phyloP scores from a whole-genome alignment of 768 basidiomycete genomes.

The Rhodotorula taiwanensis region DNA sequence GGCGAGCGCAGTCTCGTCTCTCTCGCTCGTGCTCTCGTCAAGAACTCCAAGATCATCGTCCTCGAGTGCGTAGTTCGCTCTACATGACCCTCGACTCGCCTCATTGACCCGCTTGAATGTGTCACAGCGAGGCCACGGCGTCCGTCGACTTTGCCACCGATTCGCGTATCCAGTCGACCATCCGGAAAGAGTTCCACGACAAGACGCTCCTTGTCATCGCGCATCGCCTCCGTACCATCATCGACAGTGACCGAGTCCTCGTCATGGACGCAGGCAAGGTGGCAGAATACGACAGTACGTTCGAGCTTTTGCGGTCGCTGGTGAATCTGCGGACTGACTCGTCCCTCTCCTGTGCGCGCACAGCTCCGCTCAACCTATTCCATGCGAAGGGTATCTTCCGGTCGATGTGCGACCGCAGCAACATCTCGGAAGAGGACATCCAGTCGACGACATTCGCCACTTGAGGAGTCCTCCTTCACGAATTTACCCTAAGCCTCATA shows the following conservation, averaged over 20 bases:
- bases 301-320: too few relatives aligned
- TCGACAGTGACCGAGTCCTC: constrained; percentile 79
- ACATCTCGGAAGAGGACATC: constrained; percentile 54
- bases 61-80: constrained; percentile 67
- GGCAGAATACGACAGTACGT: constrained; percentile 41
- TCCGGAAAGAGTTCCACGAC: constrained; percentile 67
- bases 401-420: constrained; percentile 56
- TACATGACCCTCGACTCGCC: constrained; percentile 29
- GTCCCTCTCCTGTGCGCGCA: too few relatives aligned
- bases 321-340: neutral
- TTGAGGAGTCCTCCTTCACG: too few relatives aligned
- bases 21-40: constrained; percentile 80
- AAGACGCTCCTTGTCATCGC: constrained; percentile 51
- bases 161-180: constrained; percentile 82
- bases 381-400: constrained; percentile 54
- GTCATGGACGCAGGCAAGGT: constrained; percentile 76
- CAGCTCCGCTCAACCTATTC: constrained; percentile 51
- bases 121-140: constrained; percentile 34
- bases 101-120: too few relatives aligned
- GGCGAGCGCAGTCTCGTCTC: constrained; percentile 72
- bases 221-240: constrained; percentile 81
- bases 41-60: constrained; percentile 73
- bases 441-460: constrained; percentile 14
- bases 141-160: constrained; percentile 62
- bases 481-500: too few relatives aligned